Conservation (phyloP, 805 yeast species). For the Ogataea ganodermae region DNA sequence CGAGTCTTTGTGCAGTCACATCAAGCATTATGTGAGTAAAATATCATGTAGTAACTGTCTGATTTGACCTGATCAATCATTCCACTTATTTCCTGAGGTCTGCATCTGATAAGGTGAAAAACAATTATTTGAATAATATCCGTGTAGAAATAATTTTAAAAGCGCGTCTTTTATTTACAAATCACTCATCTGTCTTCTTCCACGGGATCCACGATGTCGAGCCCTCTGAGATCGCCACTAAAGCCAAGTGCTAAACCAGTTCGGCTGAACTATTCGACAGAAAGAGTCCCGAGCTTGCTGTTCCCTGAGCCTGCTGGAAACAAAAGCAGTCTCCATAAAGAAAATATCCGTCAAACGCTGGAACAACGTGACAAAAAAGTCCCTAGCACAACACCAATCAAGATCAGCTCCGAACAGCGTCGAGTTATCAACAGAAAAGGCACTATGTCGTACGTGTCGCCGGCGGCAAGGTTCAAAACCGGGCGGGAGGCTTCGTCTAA, state of each 20-base stretch:
- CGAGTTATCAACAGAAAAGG: conserved; percentile 7
- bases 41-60: too few species aligned
- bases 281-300: conserved; percentile 4
- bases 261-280: not conserved
- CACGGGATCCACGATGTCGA: not conserved
- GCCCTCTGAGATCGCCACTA: conserved; percentile 2
- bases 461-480: conserved; percentile 1
- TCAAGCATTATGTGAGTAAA: too few species aligned
- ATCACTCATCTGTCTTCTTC: too few species aligned
- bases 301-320: not conserved
- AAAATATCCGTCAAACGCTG: not conserved
- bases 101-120: too few species aligned
- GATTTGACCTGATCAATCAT: too few species aligned
- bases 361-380: too few species aligned
- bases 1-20: too few species aligned
- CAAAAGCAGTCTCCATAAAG: not conserved
- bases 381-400: conserved; percentile 1
- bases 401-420: conserved; percentile 5
- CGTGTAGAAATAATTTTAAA: not conserved
- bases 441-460: conserved; percentile 7
- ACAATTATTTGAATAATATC: not conserved
- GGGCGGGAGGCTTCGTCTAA: not conserved
- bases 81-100: too few species aligned
- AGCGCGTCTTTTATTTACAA: conserved; percentile 3
- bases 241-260: not conserved